Evolutionary conservation across 768 basidiomycete genomes (phyloP), one percentile per base, ranked within the genome.

Genomic region (Russula dissimulans): DNA sequence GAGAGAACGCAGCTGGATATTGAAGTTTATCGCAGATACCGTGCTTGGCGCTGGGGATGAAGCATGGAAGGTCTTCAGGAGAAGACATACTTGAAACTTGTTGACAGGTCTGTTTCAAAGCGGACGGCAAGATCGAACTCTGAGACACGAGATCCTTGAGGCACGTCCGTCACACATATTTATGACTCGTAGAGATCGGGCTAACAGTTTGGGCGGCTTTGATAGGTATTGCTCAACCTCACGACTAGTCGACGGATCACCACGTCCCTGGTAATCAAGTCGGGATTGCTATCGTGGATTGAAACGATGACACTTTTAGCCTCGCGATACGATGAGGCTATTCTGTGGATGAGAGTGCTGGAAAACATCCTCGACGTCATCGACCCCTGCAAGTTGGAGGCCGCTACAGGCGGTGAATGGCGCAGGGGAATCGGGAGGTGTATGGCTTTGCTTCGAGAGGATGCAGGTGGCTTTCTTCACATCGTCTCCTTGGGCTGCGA

Each of bases 61-160:
- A 44, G 94, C 97, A 67, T 97, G 94, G 93, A 78, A 77, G 36
- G 79, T 92, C 3, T 70, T 95, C 56, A 84, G 84, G 66, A 77
- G 91, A 47, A 75, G 94, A 31, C 89, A 93, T 68, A 91, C 90
- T 0, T 95, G 91, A 89, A 91, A 92, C 63, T 74, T 95, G 32
- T 72, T 95, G 2, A 86, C 91, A 1, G 91, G 88, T 60, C 69
- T 94, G 52, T 93, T 86, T 72, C 86, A 91, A 64, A 83, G 84
- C 60, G 81, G 82, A 0, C 70, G 75, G 46, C 71, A 73, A 3
- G 89, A 92, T 57, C 60, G 67, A 0, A 54, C 74, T 1, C 67
- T 89, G 62, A 77, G 86, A 15, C 73, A 74, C 46, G 77, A 80
- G 2, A 82, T 91, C 39, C 70, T 92, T 4, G 89, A 89, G 78